Conservation (phyloP, 2,329 filamentous ascomycete genomes). For the Pseudocercospora fuligena region DNA sequence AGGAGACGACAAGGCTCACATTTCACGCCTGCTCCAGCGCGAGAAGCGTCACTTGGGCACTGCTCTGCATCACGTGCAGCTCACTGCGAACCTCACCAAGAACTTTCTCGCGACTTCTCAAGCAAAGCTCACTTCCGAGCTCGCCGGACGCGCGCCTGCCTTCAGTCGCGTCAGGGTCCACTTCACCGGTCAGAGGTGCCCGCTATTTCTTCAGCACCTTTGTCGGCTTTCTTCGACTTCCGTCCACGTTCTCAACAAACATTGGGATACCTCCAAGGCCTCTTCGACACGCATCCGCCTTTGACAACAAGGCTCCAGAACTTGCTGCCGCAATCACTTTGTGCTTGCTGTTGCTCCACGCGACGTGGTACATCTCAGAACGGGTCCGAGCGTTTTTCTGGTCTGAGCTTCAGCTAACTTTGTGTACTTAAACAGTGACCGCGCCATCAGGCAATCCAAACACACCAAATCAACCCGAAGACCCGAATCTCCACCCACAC, state of each 20-base stretch:
- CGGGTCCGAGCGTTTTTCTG: not conserved
- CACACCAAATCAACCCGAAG: not conserved
- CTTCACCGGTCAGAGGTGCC: not conserved
- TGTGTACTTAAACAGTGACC: not conserved
- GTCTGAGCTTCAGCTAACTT: not conserved
- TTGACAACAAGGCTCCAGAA: not conserved
- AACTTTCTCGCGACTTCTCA: not conserved
- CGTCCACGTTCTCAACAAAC: not conserved
- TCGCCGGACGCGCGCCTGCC: not conserved
- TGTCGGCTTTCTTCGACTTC: not conserved
- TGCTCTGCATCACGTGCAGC: not conserved
- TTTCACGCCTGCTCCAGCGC: not conserved
- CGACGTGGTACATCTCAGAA: slow-evolving; percentile 1
- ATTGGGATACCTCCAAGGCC: no score
- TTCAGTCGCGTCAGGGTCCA: not conserved
- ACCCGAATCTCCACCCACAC: not conserved
- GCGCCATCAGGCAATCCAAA: not conserved
- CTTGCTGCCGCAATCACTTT: not conserved
- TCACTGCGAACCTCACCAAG: not conserved
- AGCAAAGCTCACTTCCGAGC: not conserved
- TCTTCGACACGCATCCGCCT: not conserved
- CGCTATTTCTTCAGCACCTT: not conserved
- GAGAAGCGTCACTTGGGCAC: not conserved
- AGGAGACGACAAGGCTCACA: not conserved
- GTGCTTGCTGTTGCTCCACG: not conserved